These are phyloP conservation scores for Collybia mongolica DNA, from an alignment of 768 basidiomycete species.

Conservation along the genomic window DNA sequence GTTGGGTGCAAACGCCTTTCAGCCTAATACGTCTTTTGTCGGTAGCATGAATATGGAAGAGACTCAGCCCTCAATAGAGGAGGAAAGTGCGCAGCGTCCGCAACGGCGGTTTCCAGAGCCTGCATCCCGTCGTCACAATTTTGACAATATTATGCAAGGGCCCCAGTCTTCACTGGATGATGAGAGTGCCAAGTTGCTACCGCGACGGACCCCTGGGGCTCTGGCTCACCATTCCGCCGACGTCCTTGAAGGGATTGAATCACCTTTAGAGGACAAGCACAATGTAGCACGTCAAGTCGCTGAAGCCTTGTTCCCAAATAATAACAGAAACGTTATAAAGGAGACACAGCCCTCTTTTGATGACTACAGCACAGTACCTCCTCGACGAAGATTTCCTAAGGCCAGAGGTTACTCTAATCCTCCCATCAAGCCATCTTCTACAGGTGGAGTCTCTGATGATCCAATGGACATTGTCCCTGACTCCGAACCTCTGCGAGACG, in stretches of 20 bases:
- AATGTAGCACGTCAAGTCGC: not conserved
- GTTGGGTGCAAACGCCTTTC: not conserved
- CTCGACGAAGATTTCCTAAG: slow-evolving; percentile 6
- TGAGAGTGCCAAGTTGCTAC: too few relatives aligned
- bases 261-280: too few relatives aligned
- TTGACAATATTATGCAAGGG: too few relatives aligned
- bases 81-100: slow-evolving; percentile 4
- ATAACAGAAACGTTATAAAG: not conserved
- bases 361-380: slow-evolving; percentile 7
- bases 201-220: too few relatives aligned
- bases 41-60: slow-evolving; percentile 9
- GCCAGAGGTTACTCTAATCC: not conserved
- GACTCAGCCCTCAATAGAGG: slow-evolving; percentile 18
- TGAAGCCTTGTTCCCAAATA: not conserved
- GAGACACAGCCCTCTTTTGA: slow-evolving; percentile 22
- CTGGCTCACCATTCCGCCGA: too few relatives aligned
- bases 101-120: slow-evolving; percentile 1
- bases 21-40: not conserved
- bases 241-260: too few relatives aligned
- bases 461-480: slow-evolving; percentile 57
- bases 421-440: slow-evolving; percentile 3
- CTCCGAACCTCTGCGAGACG: slow-evolving; percentile 52
- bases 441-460: slow-evolving; percentile 19
- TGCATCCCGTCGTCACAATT: not conserved
- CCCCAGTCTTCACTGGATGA: too few relatives aligned